Evolutionary conservation across 1,284 basidiomycete species (phyloP).

Genomic region (Rhodotorula sp.): DNA sequence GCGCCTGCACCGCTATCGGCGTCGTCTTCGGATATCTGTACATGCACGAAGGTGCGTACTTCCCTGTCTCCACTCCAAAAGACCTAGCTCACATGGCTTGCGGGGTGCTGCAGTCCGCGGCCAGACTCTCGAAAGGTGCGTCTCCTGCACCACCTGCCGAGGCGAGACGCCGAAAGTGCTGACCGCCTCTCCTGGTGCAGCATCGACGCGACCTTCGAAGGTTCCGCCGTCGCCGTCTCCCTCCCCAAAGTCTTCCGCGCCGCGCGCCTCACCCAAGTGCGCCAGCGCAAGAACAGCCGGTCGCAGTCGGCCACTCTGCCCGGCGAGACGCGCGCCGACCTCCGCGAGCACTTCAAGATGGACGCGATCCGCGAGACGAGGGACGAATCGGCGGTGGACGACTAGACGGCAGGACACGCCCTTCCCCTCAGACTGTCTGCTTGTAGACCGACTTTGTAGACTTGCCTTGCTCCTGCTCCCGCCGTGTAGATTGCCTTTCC

Average conservation of each 20-base stretch:
- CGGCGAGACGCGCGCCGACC: constrained; percentile 22
- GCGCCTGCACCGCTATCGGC: constrained; percentile 16
- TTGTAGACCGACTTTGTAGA: background rate
- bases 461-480: too few species aligned
- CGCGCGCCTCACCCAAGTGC: constrained; percentile 9
- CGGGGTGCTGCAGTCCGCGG: background rate
- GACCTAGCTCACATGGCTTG: too few species aligned
- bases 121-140: constrained; percentile 30
- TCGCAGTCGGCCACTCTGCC: constrained; percentile 12
- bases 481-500: too few species aligned
- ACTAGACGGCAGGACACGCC: background rate
- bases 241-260: constrained; percentile 7
- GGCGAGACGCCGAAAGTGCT: background rate
- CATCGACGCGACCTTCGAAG: constrained; percentile 32
- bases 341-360: constrained; percentile 11
- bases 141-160: background rate
- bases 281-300: constrained; percentile 17
- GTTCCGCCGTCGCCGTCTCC: constrained; percentile 12
- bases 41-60: constrained; percentile 15
- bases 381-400: background rate
- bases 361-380: constrained; percentile 9
- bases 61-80: too few species aligned
- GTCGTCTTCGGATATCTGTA: constrained; percentile 25
- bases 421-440: background rate
- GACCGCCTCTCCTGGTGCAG: background rate